Evolutionary conservation across 2,329 filamentous ascomycete genomes (phyloP).

Genomic region (Colletotrichum acutatum): DNA sequence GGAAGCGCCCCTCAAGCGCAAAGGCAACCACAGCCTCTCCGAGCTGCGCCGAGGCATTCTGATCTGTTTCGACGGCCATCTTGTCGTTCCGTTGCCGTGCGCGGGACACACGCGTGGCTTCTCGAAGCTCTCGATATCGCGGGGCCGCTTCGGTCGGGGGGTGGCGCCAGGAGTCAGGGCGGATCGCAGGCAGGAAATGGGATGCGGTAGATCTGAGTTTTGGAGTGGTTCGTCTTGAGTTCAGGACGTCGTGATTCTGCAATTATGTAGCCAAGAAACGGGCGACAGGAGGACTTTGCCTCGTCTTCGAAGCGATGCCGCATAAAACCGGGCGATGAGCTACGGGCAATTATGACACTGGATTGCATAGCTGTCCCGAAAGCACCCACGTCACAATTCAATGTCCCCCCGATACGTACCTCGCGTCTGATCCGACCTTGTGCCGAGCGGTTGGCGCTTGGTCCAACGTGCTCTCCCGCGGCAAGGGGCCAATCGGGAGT

Average conservation of each 20-base stretch:
- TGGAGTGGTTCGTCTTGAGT: neutral
- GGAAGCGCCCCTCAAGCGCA: constrained; percentile 52
- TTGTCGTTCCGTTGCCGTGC: neutral
- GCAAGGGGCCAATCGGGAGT: constrained; percentile 20
- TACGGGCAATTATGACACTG: constrained; percentile 1
- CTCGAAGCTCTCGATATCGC: constrained; percentile 6
- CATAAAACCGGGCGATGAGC: neutral
- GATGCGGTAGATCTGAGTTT: neutral
- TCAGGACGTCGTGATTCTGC: neutral
- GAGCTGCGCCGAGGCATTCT: constrained; percentile 42
- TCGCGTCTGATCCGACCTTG: constrained; percentile 3
- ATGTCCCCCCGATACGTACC: constrained; percentile 4
- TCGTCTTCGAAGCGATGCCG: constrained; percentile 9
- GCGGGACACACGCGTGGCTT: neutral
- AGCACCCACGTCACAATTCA: constrained; percentile 31
- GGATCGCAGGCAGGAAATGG: neutral
- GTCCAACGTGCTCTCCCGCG: neutral
- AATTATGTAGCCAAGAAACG: neutral
- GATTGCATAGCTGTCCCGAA: constrained; percentile 33
- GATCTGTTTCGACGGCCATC: constrained; percentile 46
- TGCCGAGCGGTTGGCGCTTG: constrained; percentile 7
- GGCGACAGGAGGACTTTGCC: neutral
- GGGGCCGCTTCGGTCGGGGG: neutral
- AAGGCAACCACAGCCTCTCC: constrained; percentile 55
- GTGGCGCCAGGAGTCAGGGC: neutral